A percentile compares a stretch with the other conserved stretches of the same genome.
These are phyloP conservation scores for Albatrellus ellisii DNA, from an alignment of 768 basidiomycete genomes.

Conservation along the genomic window DNA sequence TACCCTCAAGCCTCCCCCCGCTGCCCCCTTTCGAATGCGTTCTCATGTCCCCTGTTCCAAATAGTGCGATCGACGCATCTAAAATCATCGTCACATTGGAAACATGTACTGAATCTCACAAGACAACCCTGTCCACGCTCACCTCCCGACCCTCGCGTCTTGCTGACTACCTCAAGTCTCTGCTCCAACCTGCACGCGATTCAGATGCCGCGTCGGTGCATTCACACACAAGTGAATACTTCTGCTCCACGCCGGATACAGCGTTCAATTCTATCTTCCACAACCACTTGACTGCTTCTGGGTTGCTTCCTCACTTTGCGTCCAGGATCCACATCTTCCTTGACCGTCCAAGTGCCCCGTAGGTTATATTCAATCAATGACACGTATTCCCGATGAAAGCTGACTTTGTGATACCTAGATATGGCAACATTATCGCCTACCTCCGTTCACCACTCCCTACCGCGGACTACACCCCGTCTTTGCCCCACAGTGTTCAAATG, in stretches of 20 bases:
- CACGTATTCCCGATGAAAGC: neutral
- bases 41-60: slow-evolving; percentile 37
- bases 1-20: slow-evolving; percentile 34
- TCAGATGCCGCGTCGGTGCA: slow-evolving; percentile 37
- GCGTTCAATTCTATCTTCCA: slow-evolving; percentile 40
- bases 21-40: slow-evolving; percentile 52
- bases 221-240: slow-evolving; percentile 38
- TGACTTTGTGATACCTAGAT: slow-evolving; percentile 28
- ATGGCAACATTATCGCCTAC: slow-evolving; percentile 56
- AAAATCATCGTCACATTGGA: slow-evolving; percentile 61
- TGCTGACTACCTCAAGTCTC: slow-evolving; percentile 23
- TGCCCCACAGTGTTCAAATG: slow-evolving; percentile 50
- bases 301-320: slow-evolving; percentile 31
- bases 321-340: slow-evolving; percentile 58
- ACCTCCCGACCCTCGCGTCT: slow-evolving; percentile 58
- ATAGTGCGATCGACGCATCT: slow-evolving; percentile 41
- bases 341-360: slow-evolving; percentile 72
- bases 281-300: slow-evolving; percentile 50
- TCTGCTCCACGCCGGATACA: slow-evolving; percentile 18
- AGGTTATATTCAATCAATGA: slow-evolving; percentile 21
- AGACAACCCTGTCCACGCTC: slow-evolving; percentile 55
- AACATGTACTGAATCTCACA: slow-evolving; percentile 52
- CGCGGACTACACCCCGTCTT: slow-evolving; percentile 32
- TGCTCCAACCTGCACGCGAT: slow-evolving; percentile 20
- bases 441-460: slow-evolving; percentile 43